Percentiles rank a stretch among this genome's conserved stretches.
These are phyloP conservation scores for Suhomyces maxii DNA, from an alignment of 1,139 yeast species.

Conservation along the genomic window DNA sequence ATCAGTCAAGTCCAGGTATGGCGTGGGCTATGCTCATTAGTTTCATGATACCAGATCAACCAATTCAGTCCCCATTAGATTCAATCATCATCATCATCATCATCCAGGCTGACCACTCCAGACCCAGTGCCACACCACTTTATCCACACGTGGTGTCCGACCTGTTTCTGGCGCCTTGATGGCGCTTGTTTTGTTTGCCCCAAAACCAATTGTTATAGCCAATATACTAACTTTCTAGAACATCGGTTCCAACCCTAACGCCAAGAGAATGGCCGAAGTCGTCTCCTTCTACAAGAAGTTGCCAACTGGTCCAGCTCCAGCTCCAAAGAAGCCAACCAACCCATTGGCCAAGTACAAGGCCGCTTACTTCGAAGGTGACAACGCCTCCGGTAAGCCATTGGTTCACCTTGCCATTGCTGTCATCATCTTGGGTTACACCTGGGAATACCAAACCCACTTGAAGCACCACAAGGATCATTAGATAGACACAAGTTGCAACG, in stretches of 20 bases:
- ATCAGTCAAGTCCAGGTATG: too few relatives aligned
- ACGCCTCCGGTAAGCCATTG: conserved; percentile 79
- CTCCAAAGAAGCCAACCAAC: conserved; percentile 66
- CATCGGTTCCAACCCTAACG: conserved; percentile 93
- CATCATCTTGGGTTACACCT: conserved; percentile 78
- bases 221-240: conserved; percentile 57
- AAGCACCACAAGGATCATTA: conserved; percentile 44
- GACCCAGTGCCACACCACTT: too few relatives aligned
- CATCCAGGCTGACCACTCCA: too few relatives aligned
- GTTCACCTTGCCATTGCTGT: conserved; percentile 74
- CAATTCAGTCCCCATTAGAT: too few relatives aligned
- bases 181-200: too few relatives aligned
- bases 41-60: too few relatives aligned
- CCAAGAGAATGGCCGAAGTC: conserved; percentile 94
- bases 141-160: too few relatives aligned
- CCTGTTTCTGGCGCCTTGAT: too few relatives aligned
- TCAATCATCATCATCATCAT: too few relatives aligned
- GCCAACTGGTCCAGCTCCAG: conserved; percentile 89
- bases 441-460: conserved; percentile 90
- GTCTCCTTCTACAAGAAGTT: conserved; percentile 93
- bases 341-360: conserved; percentile 77
- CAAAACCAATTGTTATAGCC: too few relatives aligned
- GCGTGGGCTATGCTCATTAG: too few relatives aligned
- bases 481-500: neutral
- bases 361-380: conserved; percentile 75